Evolutionary conservation across 257 asterid species (phyloP).

Genomic region (Solanum chmielewskii): DNA sequence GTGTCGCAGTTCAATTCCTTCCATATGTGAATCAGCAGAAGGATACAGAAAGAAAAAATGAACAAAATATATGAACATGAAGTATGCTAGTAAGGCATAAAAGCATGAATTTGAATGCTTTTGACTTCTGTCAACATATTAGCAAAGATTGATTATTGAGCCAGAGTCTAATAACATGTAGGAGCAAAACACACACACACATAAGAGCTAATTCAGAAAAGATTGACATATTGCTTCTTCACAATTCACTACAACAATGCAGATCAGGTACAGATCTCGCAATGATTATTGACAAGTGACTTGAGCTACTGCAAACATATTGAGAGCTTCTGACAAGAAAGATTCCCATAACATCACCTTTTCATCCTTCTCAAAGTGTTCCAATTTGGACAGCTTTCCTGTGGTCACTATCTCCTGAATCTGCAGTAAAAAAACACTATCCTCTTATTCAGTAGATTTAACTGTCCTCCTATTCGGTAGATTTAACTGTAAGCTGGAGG

Average conservation of each 20-base stretch:
- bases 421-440: conserved; percentile 35
- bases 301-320: neutral
- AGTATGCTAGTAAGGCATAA: neutral
- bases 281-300: neutral
- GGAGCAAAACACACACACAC: neutral
- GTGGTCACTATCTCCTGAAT: conserved; percentile 93
- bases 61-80: neutral
- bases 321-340: neutral
- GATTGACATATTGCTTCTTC: neutral
- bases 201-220: neutral
- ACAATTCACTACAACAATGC: neutral
- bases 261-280: neutral
- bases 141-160: neutral
- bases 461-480: neutral
- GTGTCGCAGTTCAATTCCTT: neutral
- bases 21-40: neutral
- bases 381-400: conserved; percentile 89
- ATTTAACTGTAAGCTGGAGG: neutral
- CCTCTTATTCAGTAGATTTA: neutral
- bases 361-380: conserved; percentile 86
- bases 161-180: neutral
- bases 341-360: conserved; percentile 40
- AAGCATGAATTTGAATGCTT: neutral
- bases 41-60: neutral
- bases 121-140: neutral